phyloP scores from a whole-genome alignment of 331 rosid species.

The Rosa hybrid region DNA sequence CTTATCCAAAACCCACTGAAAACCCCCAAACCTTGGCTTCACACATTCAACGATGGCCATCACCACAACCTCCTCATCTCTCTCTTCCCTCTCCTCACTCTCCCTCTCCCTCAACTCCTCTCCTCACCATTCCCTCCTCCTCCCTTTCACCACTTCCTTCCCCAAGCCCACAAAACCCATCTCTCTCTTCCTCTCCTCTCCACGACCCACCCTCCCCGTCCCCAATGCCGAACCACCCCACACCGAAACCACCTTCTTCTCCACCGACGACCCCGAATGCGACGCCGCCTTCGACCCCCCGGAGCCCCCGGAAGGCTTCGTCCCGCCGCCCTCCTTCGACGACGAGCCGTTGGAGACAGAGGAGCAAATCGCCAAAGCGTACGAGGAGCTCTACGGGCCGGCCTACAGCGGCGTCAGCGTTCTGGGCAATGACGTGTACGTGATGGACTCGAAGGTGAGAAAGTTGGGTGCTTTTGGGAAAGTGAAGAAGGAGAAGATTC shows the following conservation, averaged over 20 bases:
- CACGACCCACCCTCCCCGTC: slow-evolving; percentile 24
- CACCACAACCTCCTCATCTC: slow-evolving; percentile 45
- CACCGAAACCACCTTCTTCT: slow-evolving; percentile 65
- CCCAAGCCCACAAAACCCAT: slow-evolving; percentile 16
- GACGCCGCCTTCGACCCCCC: slow-evolving; percentile 58
- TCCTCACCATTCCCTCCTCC: slow-evolving; percentile 43
- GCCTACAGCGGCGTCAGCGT: slow-evolving; percentile 72
- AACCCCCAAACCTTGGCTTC: background rate
- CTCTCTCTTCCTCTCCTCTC: slow-evolving; percentile 21
- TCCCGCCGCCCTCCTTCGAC: slow-evolving; percentile 60
- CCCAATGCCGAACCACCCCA: slow-evolving; percentile 49
- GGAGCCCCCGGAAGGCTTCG: slow-evolving; percentile 66
- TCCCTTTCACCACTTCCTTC: slow-evolving; percentile 32
- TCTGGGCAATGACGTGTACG: slow-evolving; percentile 67
- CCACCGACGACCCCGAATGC: slow-evolving; percentile 45
- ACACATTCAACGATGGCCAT: slow-evolving; percentile 18
- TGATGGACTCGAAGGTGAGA: slow-evolving; percentile 68
- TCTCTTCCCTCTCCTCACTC: slow-evolving; percentile 52
- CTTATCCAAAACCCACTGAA: background rate
- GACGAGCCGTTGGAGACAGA: slow-evolving; percentile 72
- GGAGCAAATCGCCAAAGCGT: slow-evolving; percentile 69
- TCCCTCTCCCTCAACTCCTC: slow-evolving; percentile 51
- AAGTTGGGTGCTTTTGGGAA: slow-evolving; percentile 52
- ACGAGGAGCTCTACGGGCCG: slow-evolving; percentile 81
- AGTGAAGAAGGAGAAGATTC: slow-evolving; percentile 59